Percentiles rank a stretch among this genome's conserved stretches.
Evolutionary conservation across 2,329 filamentous ascomycete species (phyloP).

Genomic region (Seiridium unicorne): DNA sequence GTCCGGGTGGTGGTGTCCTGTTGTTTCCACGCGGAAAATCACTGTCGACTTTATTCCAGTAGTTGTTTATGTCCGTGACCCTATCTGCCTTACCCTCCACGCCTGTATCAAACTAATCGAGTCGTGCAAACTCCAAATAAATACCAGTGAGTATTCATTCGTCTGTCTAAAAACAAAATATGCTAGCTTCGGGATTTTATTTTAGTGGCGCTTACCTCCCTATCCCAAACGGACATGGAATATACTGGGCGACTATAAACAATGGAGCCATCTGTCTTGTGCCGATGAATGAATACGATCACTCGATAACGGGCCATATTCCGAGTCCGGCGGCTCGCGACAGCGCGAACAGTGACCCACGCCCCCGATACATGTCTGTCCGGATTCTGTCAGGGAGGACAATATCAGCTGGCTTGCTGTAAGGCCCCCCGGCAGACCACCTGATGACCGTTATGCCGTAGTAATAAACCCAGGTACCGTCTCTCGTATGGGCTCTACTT

Average conservation of each 20-base stretch:
- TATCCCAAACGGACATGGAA: neutral
- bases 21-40: neutral
- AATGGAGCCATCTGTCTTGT: neutral
- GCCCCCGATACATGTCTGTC: neutral
- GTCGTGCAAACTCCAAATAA: neutral
- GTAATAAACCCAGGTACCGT: neutral
- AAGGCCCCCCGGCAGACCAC: neutral
- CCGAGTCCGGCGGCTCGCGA: too few species aligned
- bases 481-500: too few species aligned
- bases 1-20: neutral
- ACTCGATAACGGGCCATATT: neutral
- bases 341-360: neutral
- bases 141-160: neutral
- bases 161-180: neutral
- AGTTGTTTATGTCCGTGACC: neutral
- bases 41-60: neutral
- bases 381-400: neutral
- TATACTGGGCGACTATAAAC: neutral
- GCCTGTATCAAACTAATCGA: neutral
- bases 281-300: neutral
- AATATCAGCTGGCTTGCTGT: neutral
- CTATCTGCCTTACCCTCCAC: too few species aligned
- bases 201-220: neutral
- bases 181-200: neutral
- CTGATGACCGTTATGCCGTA: neutral